Evolutionary conservation across 805 yeast genomes (phyloP), one percentile per base, ranked within the genome.

Genomic region (Metschnikowia picachoensis): DNA sequence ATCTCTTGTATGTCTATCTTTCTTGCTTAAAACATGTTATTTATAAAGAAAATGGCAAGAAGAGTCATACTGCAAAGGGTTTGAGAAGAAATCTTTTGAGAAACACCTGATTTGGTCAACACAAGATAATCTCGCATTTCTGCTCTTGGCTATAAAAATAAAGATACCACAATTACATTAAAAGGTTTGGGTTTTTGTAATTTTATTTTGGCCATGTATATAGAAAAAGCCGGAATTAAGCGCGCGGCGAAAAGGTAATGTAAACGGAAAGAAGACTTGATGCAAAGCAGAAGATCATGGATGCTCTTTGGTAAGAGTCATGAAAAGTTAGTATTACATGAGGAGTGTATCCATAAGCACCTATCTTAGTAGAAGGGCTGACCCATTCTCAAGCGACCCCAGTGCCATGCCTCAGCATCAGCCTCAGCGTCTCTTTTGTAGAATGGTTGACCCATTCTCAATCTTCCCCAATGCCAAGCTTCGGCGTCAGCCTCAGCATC

Each of bases 361-460:
- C 37, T 7, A 15, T 12, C 35, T 39, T 17, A 39, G 35, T 33
- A 47, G 35, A 52, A 37, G 27, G 55, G 51, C 33, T 52, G 45
- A 8, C 51, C 53, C 7, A 44, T 40, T 31, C 35, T 41, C 40
- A 48, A 40, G 8, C 30, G 32, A 10, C 46, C 46, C 55, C 52
- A 51, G 37, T 41, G 45, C 44, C 45, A 48, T 29, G 47, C 41
- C 8, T 47, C 44, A 28, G 52, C 48, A 4, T 48, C 46, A 15
- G 49, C 46, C 30, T 33, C 44, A 27, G 51, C 44, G 43, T 32
- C 31, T 34, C 39, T 46, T 37, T 50, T 41, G 41, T 37, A 48
- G 35, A 53, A 32, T 20, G 58, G 51, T 25, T 52, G 46, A 3
- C 52, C 56, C 8, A 49, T 48, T 34, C 39, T 41, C 41, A 50